Evolutionary conservation across 306 rosid species (phyloP).

Genomic region (Purshia tridentata): DNA sequence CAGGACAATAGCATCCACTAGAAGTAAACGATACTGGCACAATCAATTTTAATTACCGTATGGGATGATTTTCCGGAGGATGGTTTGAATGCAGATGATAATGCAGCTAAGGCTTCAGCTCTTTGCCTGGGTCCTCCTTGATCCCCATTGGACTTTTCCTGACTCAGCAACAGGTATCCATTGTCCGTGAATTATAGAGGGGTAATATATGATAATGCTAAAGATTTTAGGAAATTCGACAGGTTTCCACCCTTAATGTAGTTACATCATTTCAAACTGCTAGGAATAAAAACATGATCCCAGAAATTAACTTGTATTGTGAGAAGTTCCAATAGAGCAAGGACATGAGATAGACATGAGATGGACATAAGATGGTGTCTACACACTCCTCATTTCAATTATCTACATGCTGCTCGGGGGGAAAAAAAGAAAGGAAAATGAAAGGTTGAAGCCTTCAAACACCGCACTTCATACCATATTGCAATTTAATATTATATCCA

Average conservation of each 20-base stretch:
- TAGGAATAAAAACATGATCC: not conserved
- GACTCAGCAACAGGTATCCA: conserved; percentile 19
- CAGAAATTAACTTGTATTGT: not conserved
- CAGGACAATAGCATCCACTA: not conserved
- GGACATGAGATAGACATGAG: not conserved
- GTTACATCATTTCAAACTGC: not conserved
- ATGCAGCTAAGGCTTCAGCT: conserved; percentile 63
- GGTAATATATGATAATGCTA: not conserved
- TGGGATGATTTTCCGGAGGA: conserved; percentile 43
- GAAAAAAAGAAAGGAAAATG: not conserved
- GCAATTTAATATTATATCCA: not conserved
- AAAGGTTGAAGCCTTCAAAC: not conserved
- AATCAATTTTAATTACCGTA: conserved; percentile 34
- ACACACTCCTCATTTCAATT: not conserved
- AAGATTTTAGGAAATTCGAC: not conserved
- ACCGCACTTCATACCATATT: not conserved
- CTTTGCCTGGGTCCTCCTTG: conserved; percentile 65
- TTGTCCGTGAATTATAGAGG: conserved; percentile 9
- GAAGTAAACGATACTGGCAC: not conserved
- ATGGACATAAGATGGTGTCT: not conserved
- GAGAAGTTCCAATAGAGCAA: not conserved
- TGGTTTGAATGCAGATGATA: conserved; percentile 58
- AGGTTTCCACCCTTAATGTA: not conserved
- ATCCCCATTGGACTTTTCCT: conserved; percentile 55
- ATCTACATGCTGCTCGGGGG: not conserved